These are phyloP conservation scores for Komagataella mondaviorum DNA, from an alignment of 805 yeast species.

Conservation along the genomic window DNA sequence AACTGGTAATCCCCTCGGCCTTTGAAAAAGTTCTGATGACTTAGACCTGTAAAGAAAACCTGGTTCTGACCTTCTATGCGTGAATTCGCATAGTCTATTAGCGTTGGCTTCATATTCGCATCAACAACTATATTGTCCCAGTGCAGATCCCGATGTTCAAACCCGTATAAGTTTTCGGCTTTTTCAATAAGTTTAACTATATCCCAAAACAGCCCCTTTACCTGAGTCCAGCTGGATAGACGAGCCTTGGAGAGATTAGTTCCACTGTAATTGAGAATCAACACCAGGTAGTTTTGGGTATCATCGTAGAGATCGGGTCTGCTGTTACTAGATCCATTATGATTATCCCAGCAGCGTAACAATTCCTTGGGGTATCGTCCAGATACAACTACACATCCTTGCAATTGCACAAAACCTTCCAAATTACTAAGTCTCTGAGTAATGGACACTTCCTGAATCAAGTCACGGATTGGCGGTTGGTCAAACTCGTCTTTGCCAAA, in stretches of 20 bases:
- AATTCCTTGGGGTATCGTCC: conserved; percentile 28
- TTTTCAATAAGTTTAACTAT: conserved; percentile 31
- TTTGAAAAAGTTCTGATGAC: conserved; percentile 46
- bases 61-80: conserved; percentile 23
- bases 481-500: conserved; percentile 29
- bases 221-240: conserved; percentile 23
- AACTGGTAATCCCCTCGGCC: conserved; percentile 51
- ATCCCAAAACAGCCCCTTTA: conserved; percentile 36
- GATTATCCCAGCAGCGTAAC: conserved; percentile 31
- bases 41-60: conserved; percentile 39
- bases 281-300: conserved; percentile 20
- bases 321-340: conserved; percentile 12
- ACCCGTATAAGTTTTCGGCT: conserved; percentile 37
- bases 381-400: conserved; percentile 29
- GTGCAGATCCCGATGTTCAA: conserved; percentile 64
- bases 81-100: conserved; percentile 47
- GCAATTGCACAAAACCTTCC: conserved; percentile 31
- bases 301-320: conserved; percentile 24
- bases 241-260: conserved; percentile 28
- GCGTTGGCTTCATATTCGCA: conserved; percentile 10
- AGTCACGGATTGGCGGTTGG: conserved; percentile 26
- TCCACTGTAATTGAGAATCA: conserved; percentile 27
- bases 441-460: conserved; percentile 32
- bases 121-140: conserved; percentile 49
- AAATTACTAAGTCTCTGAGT: conserved; percentile 23